A percentile compares a stretch with the other conserved stretches of the same genome.
Conservation (phyloP, 1,284 basidiomycete species). For the Laetiporus sulphureus region DNA sequence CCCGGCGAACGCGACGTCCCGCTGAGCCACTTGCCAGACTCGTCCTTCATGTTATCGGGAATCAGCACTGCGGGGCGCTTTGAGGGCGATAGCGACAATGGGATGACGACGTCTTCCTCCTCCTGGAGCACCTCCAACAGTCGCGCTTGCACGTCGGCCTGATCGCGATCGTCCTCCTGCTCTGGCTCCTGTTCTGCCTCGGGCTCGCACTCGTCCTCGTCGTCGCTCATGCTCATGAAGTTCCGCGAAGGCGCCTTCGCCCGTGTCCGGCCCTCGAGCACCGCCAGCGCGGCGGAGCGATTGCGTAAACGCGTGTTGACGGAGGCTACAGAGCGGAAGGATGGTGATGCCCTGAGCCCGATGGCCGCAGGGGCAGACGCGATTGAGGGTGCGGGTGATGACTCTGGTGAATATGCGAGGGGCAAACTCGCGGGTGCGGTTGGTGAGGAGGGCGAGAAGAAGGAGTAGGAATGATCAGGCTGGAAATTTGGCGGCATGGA, state of each 20-base stretch:
- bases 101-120: slow-evolving; percentile 28
- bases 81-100: slow-evolving; percentile 3
- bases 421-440: slow-evolving; percentile 9
- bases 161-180: slow-evolving; percentile 13
- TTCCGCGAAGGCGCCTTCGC: slow-evolving; percentile 30
- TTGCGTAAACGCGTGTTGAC: slow-evolving; percentile 27
- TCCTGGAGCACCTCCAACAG: slow-evolving; percentile 22
- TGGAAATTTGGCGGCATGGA: slow-evolving; percentile 17
- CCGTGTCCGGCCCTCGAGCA: slow-evolving; percentile 48
- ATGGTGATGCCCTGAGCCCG: slow-evolving; percentile 19
- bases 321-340: slow-evolving; percentile 23
- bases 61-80: too few relatives aligned
- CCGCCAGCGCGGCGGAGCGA: slow-evolving; percentile 49
- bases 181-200: slow-evolving; percentile 6
- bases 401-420: slow-evolving; percentile 1
- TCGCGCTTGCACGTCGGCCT: too few relatives aligned
- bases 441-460: slow-evolving; percentile 2
- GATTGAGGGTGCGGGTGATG: slow-evolving; percentile 1
- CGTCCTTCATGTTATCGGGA: too few relatives aligned
- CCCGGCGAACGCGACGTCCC: neutral
- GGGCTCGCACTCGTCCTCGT: slow-evolving; percentile 39
- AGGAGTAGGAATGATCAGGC: slow-evolving; percentile 8
- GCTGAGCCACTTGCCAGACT: too few relatives aligned
- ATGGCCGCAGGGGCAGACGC: slow-evolving; percentile 16
- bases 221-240: slow-evolving; percentile 63